Base-by-base conservation (phyloP, 331 rosid genomes). In the Malus hybrid region DNA sequence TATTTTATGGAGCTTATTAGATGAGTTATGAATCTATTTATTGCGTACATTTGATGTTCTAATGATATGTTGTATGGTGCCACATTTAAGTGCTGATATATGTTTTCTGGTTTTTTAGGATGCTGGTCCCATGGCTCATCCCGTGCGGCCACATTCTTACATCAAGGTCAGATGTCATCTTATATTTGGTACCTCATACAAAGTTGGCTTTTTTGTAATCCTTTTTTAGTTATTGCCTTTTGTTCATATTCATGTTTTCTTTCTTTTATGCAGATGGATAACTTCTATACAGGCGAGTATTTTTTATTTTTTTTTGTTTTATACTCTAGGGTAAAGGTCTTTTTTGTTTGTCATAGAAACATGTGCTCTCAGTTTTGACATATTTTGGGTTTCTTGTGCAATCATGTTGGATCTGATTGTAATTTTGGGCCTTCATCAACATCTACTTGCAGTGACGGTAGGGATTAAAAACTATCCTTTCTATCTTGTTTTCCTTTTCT, bases 41-140 rank as follows among this genome's bases (percentile, higher is more conserved):
- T 20, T 18, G 36, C 48, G 12, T 62, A 33, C 56, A 19, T 27
- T 16, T 73, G 36, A 18, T 55, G 61, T 32, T 57, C 15, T 61
- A 33, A 28, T 46, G 65, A 54, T 59, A 9, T 46, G 70, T 22
- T 24, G 34, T 56, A 50, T 46, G 16, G 65, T 65, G 75, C 69
- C 68, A 75, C 67, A 79, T 59, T 46, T 15, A 59, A 55, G 46
- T 48, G 76, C 80, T 76, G 46, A 81, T 44, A 29, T 69, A 70
- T 74, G 65, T 77, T 59, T 67, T 71, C 77, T 77, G 71, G 64
- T 77, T 80, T 83, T 84, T 73, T 77, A 95, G 99, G 99, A 95
- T 85, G 90, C 97, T 29, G 96, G 99, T 71, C 99, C 99, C 71
- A 95, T 95, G 97, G 97, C 99, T 75, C 99, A 95, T 85, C 99